phyloP scores from a whole-genome alignment of 176 grass and related monocot genomes.

The Elaeis guineensis region DNA sequence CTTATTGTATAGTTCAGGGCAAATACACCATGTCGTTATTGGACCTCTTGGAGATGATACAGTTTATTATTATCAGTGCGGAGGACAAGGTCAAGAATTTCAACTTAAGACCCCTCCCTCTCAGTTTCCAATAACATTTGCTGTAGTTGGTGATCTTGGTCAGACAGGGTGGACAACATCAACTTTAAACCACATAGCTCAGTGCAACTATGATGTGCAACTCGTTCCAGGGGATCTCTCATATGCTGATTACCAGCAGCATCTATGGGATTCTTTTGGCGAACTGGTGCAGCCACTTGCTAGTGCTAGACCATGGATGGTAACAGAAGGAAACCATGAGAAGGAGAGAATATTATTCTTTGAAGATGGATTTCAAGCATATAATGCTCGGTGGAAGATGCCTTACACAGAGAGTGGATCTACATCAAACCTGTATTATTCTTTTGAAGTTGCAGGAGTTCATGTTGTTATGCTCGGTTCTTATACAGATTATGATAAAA shows the following conservation, averaged over 20 bases:
- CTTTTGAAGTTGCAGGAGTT: constrained; percentile 60
- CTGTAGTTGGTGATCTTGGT: constrained; percentile 88
- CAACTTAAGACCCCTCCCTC: constrained; percentile 70
- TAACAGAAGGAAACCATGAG: constrained; percentile 97
- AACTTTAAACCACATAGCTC: constrained; percentile 66
- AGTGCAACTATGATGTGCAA: constrained; percentile 77
- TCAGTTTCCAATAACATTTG: constrained; percentile 72
- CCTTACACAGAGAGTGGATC: constrained; percentile 84
- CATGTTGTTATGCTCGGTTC: constrained; percentile 94
- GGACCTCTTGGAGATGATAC: constrained; percentile 63
- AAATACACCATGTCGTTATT: constrained; percentile 86
- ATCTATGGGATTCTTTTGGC: constrained; percentile 93
- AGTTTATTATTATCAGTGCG: constrained; percentile 67
- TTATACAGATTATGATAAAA: constrained; percentile 90
- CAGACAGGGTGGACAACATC: constrained; percentile 82
- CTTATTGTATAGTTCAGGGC: constrained; percentile 70
- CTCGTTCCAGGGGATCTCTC: constrained; percentile 84
- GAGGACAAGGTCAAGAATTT: constrained; percentile 67
- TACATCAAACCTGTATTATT: constrained; percentile 84
- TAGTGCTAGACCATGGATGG: constrained; percentile 86
- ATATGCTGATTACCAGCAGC: constrained; percentile 94
- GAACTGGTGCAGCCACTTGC: constrained; percentile 76
- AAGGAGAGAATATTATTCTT: constrained; percentile 70
- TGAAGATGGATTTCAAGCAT: constrained; percentile 65
- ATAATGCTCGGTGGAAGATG: constrained; percentile 97